Percentiles rank a stretch among this genome's conserved stretches.
Conservation (phyloP, 1,139 yeast genomes). For the Yamadazyma triangularis region DNA sequence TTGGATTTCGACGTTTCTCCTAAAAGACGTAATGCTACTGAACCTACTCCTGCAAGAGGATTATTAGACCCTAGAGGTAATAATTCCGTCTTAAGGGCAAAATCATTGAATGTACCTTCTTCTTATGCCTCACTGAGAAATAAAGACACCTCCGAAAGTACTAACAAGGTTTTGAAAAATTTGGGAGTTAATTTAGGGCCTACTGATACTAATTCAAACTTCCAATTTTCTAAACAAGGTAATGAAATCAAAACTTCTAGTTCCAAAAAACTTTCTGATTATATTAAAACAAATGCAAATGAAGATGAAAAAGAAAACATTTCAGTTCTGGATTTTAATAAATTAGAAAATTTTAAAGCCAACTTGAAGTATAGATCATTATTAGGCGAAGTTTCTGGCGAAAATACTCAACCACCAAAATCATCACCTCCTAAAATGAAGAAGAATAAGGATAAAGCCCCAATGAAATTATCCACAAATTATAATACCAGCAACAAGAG, state of each 20-base stretch:
- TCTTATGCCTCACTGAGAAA: slow-evolving; percentile 19
- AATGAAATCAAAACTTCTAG: slow-evolving; percentile 37
- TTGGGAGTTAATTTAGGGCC: slow-evolving; percentile 36
- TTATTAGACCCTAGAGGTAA: slow-evolving; percentile 38
- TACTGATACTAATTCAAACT: no score
- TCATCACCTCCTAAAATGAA: background rate
- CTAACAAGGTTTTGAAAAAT: slow-evolving; percentile 37
- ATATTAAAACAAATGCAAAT: slow-evolving; percentile 11
- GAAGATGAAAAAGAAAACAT: slow-evolving; percentile 13
- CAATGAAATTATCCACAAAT: no score
- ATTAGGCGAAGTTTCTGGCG: background rate
- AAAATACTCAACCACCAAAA: background rate
- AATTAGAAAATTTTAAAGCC: slow-evolving; percentile 14
- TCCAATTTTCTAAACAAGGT: background rate
- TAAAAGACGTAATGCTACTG: slow-evolving; percentile 17
- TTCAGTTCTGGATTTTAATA: slow-evolving; percentile 7
- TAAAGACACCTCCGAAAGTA: slow-evolving; percentile 20
- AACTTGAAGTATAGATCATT: background rate
- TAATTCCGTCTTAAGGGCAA: slow-evolving; percentile 34
- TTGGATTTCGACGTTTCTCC: slow-evolving; percentile 13
- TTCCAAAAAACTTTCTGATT: slow-evolving; percentile 38
- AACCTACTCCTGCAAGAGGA: slow-evolving; percentile 12
- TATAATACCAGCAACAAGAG: no score
- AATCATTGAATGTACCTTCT: slow-evolving; percentile 30
- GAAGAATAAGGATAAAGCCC: background rate